Evolutionary conservation across 2,329 filamentous ascomycete genomes (phyloP), one percentile per base, ranked within the genome.

Genomic region (Gremmenia infestans): DNA sequence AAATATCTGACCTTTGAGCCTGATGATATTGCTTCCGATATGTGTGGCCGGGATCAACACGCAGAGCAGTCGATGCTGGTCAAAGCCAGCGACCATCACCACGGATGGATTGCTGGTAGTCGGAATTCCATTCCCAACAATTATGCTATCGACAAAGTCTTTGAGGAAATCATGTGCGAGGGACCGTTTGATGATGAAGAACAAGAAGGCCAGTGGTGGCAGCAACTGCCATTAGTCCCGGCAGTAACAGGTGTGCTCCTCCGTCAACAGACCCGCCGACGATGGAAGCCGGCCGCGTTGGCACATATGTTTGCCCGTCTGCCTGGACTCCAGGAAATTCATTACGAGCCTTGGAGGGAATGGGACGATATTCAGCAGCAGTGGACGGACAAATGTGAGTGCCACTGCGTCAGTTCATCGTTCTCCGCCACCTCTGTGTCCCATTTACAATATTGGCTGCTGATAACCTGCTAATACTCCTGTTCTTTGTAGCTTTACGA

Each of bases 311-410:
- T 74, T 55, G 58, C 67, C 11, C 67, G 67, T 47, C 66, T 73
- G 56, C 69, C 72, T 14, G 68, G 65, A 53, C 55, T 75, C 50
- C 65, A 69, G 60, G 69, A 75, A 58, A 59, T 75, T 60, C 66
- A 67, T 52, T 73, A 72, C 60, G 71, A 74, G 60, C 72, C 71
- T 51, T 74, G 72, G 71, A 71, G 68, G 58, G 69, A 72, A 60
- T 71, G 61, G 63, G 12, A 2, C 53, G 39, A 0, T 8, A 8
- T 11, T 5, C 19, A 14, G 4, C 54, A 63, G 8, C 49, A 69
- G 52, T 6, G 0, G 25, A 69, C 68, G 8, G 71, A 72, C 62
- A 15, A 58, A 64, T 22, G 69, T 63, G 60, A 69, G 66, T 72
- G 61, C 53, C 58, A 37, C 50, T 51, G 57, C 56, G 53, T 59